Evolutionary conservation across 768 basidiomycete species (phyloP).

Genomic region (Pleurotus giganteus): DNA sequence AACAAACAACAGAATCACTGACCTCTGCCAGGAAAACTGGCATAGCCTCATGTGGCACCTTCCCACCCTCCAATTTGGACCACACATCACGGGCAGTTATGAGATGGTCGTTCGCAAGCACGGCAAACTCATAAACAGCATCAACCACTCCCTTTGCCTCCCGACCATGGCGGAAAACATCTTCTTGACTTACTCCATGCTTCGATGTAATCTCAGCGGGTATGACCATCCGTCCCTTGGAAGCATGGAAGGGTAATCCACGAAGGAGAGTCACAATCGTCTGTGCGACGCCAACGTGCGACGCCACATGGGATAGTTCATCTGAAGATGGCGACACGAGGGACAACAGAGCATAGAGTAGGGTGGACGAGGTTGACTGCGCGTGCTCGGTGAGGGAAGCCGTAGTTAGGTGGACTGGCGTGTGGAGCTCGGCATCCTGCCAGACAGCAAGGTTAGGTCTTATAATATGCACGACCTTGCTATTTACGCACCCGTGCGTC

Average conservation of each 20-base stretch:
- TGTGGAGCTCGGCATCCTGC: conserved; percentile 67
- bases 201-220: conserved; percentile 81
- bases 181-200: conserved; percentile 77
- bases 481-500: conserved; percentile 69
- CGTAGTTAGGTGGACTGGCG: conserved; percentile 61
- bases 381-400: conserved; percentile 71
- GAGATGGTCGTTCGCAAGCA: conserved; percentile 77
- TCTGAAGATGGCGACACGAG: conserved; percentile 32
- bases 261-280: conserved; percentile 71
- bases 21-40: conserved; percentile 75
- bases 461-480: conserved; percentile 9
- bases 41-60: conserved; percentile 57
- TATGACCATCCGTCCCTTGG: conserved; percentile 67
- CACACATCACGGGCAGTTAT: conserved; percentile 72
- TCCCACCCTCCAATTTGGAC: conserved; percentile 41
- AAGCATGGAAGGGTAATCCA: conserved; percentile 74
- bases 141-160: conserved; percentile 63
- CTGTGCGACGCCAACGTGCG: conserved; percentile 77
- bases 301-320: conserved; percentile 67
- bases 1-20: conserved; percentile 30
- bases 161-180: conserved; percentile 62
- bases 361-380: conserved; percentile 77
- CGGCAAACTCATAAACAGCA: conserved; percentile 83
- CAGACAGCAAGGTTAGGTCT: conserved; percentile 16
- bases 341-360: conserved; percentile 75